Evolutionary conservation across 257 asterid species (phyloP).

Genomic region (Parsonsia alboflavescens): DNA sequence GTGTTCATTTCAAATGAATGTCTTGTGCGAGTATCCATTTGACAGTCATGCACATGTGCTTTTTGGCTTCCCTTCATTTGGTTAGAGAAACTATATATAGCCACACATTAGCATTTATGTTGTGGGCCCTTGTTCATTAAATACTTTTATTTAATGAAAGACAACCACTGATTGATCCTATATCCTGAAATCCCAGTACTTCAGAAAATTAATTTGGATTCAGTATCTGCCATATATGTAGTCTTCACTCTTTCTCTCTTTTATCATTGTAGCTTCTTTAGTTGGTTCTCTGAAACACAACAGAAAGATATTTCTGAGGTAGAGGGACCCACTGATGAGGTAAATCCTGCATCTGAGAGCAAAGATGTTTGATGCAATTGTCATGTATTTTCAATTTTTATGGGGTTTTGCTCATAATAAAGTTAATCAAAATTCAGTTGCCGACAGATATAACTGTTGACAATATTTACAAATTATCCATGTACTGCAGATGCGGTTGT

Average conservation of each 20-base stretch:
- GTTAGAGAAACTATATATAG: not conserved
- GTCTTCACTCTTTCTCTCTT: conserved; percentile 16
- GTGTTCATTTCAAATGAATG: not conserved
- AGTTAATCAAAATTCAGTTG: not conserved
- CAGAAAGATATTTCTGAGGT: conserved; percentile 27
- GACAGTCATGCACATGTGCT: not conserved
- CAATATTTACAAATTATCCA: not conserved
- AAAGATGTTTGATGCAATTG: not conserved
- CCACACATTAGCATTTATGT: not conserved
- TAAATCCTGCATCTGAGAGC: conserved; percentile 20
- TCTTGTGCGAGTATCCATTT: not conserved
- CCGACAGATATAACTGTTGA: not conserved
- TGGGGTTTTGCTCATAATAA: not conserved
- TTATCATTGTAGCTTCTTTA: conserved; percentile 49
- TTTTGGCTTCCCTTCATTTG: not conserved
- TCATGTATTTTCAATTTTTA: not conserved
- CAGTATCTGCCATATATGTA: not conserved
- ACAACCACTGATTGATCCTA: not conserved
- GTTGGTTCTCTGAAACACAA: conserved; percentile 49
- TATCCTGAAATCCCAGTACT: not conserved
- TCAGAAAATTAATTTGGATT: conserved; percentile 8
- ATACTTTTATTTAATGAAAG: not conserved
- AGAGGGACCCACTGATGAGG: conserved; percentile 44
- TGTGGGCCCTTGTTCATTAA: not conserved
- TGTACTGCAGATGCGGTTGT: not conserved